These are phyloP conservation scores for Boletus rubroflammeus DNA, from an alignment of 768 basidiomycete species.

Conservation along the genomic window DNA sequence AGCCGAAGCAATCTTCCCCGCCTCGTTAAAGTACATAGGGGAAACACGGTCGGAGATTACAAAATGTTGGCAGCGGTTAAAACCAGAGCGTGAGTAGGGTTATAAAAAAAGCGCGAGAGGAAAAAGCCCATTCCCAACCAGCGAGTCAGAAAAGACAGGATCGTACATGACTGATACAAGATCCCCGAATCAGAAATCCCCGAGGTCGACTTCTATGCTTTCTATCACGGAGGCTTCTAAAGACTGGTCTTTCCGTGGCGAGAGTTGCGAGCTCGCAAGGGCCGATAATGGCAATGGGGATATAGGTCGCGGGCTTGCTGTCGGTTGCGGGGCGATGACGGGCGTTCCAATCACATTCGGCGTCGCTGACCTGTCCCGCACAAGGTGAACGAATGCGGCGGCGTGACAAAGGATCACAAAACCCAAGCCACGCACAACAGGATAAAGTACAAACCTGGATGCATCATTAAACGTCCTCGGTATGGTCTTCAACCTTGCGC, in stretches of 20 bases:
- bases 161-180: constrained; percentile 2
- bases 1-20: not conserved
- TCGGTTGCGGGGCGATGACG: constrained; percentile 29
- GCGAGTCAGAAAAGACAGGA: not conserved
- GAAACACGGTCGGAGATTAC: not conserved
- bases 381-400: constrained; percentile 5
- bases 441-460: constrained; percentile 52
- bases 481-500: constrained; percentile 63
- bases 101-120: not conserved
- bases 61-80: not conserved
- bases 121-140: not conserved
- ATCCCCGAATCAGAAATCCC: constrained; percentile 55
- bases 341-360: constrained; percentile 51
- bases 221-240: constrained; percentile 60
- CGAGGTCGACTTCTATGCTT: constrained; percentile 70
- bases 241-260: constrained; percentile 36
- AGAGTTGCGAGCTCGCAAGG: constrained; percentile 22
- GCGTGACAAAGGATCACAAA: constrained; percentile 20
- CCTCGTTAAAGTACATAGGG: constrained; percentile 3
- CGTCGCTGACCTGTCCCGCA: constrained; percentile 34
- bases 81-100: not conserved
- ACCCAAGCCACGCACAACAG: constrained; percentile 8
- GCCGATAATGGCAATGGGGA: constrained; percentile 34
- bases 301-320: constrained; percentile 30
- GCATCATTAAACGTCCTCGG: constrained; percentile 53